Evolutionary conservation across 140 eudicot species (phyloP).

Genomic region (Anethum foeniculum): DNA sequence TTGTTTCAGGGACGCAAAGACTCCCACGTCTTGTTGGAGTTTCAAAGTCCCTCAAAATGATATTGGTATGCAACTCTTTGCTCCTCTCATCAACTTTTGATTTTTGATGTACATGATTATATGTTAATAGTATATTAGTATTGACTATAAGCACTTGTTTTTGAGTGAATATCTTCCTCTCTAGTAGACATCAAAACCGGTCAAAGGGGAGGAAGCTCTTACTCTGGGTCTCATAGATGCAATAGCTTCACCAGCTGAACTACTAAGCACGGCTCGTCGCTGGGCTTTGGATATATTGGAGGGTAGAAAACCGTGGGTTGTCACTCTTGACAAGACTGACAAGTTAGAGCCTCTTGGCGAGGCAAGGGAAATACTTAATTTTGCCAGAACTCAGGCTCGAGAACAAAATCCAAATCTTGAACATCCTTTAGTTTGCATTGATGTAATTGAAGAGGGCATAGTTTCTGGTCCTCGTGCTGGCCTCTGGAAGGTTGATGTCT

Average conservation of each 20-base stretch:
- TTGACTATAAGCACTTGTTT: background rate
- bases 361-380: conserved; percentile 76
- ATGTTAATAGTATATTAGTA: no score
- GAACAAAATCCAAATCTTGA: conserved; percentile 72
- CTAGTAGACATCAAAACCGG: conserved; percentile 68
- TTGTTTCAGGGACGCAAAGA: conserved; percentile 73
- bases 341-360: conserved; percentile 80
- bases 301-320: conserved; percentile 61
- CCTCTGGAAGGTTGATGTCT: conserved; percentile 54
- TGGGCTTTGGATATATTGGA: conserved; percentile 75
- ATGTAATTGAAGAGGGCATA: conserved; percentile 83
- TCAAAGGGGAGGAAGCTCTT: conserved; percentile 75
- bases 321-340: conserved; percentile 62
- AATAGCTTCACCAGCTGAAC: conserved; percentile 49
- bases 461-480: conserved; percentile 85
- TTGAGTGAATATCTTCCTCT: background rate
- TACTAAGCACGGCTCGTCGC: conserved; percentile 52
- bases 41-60: conserved; percentile 85
- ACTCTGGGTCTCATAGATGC: conserved; percentile 81
- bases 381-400: conserved; percentile 78
- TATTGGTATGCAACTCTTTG: conserved; percentile 50
- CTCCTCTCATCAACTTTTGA: background rate
- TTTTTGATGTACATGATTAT: background rate
- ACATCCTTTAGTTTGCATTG: conserved; percentile 82
- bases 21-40: conserved; percentile 95